A percentile compares a stretch with the other conserved stretches of the same genome.
Evolutionary conservation across 225 moss, liverwort and hornwort genomes (phyloP).

Genomic region (Climacium dendroides): DNA sequence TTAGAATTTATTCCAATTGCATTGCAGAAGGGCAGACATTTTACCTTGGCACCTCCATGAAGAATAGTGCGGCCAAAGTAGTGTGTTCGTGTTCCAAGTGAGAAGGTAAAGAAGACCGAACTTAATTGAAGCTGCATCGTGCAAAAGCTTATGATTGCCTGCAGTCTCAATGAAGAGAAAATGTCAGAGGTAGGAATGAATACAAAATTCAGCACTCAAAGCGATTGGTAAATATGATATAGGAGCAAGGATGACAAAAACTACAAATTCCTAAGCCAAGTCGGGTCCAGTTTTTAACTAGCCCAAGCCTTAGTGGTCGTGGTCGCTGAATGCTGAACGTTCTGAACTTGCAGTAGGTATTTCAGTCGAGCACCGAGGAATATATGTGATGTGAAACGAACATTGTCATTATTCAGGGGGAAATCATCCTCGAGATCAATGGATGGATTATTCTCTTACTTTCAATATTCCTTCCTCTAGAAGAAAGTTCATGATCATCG

Average conservation of each 20-base stretch:
- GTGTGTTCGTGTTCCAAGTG: slow-evolving; percentile 58
- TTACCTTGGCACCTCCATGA: slow-evolving; percentile 61
- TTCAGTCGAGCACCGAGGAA: background rate
- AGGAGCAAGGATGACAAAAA: background rate
- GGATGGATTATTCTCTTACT: slow-evolving; percentile 8
- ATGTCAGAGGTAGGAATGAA: background rate
- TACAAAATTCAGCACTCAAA: background rate
- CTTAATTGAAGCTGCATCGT: slow-evolving; percentile 60
- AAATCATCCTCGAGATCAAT: background rate
- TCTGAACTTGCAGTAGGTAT: background rate
- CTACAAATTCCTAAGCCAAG: background rate
- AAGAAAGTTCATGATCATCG: slow-evolving; percentile 54
- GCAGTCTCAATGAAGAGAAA: background rate
- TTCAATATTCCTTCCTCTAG: slow-evolving; percentile 42
- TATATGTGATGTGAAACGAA: background rate
- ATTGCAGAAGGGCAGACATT: background rate
- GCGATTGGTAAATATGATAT: background rate
- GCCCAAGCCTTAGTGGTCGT: background rate
- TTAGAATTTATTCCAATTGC: background rate
- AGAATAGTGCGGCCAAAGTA: slow-evolving; percentile 64
- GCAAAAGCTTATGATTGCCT: slow-evolving; percentile 42
- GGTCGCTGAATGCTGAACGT: background rate
- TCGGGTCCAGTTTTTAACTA: background rate
- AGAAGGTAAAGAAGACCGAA: slow-evolving; percentile 63
- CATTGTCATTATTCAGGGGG: background rate